Percentiles rank a stretch among this genome's conserved stretches.
These are phyloP conservation scores for Kluyveromyces sp. DNA, from an alignment of 1,139 yeast species.

Conservation along the genomic window DNA sequence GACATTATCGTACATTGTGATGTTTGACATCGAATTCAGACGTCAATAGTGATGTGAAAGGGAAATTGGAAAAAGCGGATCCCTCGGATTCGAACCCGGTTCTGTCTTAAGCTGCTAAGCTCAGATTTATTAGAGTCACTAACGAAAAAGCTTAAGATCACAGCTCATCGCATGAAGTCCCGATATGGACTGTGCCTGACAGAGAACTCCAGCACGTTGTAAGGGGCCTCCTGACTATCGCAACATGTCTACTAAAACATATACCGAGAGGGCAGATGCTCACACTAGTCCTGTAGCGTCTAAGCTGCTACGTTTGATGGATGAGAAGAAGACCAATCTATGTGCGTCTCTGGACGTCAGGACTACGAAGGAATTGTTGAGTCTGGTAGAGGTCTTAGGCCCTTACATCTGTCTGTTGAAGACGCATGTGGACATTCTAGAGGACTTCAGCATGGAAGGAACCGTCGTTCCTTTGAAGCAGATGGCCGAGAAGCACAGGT, in stretches of 20 bases:
- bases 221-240: too few species aligned
- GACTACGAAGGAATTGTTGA: conserved; percentile 66
- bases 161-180: too few species aligned
- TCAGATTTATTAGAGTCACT: too few species aligned
- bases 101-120: too few species aligned
- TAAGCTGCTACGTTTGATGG: conserved; percentile 69
- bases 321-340: conserved; percentile 71
- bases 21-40: too few species aligned
- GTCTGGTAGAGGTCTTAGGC: conserved; percentile 70
- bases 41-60: too few species aligned
- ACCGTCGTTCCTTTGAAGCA: conserved; percentile 69
- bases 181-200: too few species aligned
- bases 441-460: conserved; percentile 75
- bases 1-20: not conserved
- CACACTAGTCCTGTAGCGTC: conserved; percentile 78
- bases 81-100: too few species aligned
- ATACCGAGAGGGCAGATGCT: conserved; percentile 58
- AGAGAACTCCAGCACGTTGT: too few species aligned
- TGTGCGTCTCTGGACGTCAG: conserved; percentile 96
- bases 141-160: too few species aligned
- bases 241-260: conserved; percentile 40
- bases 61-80: too few species aligned
- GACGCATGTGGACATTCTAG: conserved; percentile 89
- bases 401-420: conserved; percentile 89
- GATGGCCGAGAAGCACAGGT: conserved; percentile 69